Percentiles rank a stretch among this genome's conserved stretches.
These are phyloP conservation scores for Globisporangium camurandrum DNA, from an alignment of 352 stramenopile species.

Conservation along the genomic window DNA sequence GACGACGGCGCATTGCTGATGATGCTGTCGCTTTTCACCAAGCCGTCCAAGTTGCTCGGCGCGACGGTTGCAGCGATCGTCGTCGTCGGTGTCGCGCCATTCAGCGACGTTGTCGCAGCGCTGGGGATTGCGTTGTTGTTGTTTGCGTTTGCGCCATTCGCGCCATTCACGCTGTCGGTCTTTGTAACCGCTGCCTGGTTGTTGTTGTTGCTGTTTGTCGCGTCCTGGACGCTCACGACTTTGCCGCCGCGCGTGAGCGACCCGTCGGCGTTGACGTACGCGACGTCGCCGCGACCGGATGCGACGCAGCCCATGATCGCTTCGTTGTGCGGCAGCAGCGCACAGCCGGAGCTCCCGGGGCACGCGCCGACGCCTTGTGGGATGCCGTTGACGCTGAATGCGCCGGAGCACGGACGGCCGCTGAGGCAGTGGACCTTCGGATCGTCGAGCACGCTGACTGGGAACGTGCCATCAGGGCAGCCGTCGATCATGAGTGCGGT, in stretches of 20 bases:
- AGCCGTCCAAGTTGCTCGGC: slow-evolving; percentile 7
- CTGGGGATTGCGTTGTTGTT: slow-evolving; percentile 5
- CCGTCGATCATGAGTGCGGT: slow-evolving; percentile 14
- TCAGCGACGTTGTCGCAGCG: slow-evolving; percentile 2
- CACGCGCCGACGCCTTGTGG: slow-evolving; percentile 44
- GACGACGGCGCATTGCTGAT: background rate
- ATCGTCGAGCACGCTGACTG: slow-evolving; percentile 62
- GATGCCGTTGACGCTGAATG: slow-evolving; percentile 40
- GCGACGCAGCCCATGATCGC: slow-evolving; percentile 63
- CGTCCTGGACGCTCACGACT: slow-evolving; percentile 9
- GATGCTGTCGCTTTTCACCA: too few species aligned
- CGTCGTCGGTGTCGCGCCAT: too few species aligned
- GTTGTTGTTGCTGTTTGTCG: slow-evolving; percentile 7
- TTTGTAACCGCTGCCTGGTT: slow-evolving; percentile 10
- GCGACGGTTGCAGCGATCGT: slow-evolving; percentile 1
- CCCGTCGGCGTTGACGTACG: slow-evolving; percentile 67
- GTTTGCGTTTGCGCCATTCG: slow-evolving; percentile 7
- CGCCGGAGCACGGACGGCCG: slow-evolving; percentile 48
- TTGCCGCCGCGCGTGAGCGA: slow-evolving; percentile 44
- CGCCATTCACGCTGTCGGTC: background rate
- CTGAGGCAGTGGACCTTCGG: slow-evolving; percentile 41
- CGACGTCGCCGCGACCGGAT: slow-evolving; percentile 37
- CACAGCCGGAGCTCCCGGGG: slow-evolving; percentile 41
- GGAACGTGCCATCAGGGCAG: slow-evolving; percentile 35
- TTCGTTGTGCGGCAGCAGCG: slow-evolving; percentile 45